Percentiles rank a stretch among this genome's conserved stretches.
phyloP scores from a whole-genome alignment of 1,284 basidiomycete species.

The Violaceomyces palustris region DNA sequence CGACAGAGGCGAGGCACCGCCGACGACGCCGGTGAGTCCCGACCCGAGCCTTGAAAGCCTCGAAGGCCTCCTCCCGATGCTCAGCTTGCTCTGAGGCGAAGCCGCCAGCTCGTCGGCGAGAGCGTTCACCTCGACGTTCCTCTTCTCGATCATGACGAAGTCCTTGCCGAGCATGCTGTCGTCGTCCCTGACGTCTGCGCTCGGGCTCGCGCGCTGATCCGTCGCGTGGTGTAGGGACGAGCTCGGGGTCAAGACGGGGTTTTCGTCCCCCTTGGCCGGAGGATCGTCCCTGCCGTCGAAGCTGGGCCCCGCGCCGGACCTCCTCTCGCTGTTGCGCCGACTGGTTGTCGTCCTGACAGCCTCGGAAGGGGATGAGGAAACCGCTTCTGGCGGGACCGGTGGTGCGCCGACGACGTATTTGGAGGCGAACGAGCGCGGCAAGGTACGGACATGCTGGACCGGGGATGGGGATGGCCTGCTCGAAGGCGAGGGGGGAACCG shows the following conservation, averaged over 20 bases:
- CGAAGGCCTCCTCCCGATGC: conserved; percentile 25
- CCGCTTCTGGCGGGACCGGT: too few relatives aligned
- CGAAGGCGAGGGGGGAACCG: conserved; percentile 2
- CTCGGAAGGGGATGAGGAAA: too few relatives aligned
- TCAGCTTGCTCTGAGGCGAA: conserved; percentile 15
- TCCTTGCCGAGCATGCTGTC: conserved; percentile 54
- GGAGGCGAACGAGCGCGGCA: conserved; percentile 23
- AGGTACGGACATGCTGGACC: too few relatives aligned
- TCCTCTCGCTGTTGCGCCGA: too few relatives aligned
- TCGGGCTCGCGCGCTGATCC: neutral
- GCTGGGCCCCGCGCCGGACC: too few relatives aligned
- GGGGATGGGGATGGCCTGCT: conserved; percentile 3
- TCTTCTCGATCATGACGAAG: conserved; percentile 61
- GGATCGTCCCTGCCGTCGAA: too few relatives aligned
- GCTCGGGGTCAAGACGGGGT: too few relatives aligned
- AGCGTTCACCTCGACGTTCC: conserved; percentile 60
- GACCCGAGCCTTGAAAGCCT: conserved; percentile 25
- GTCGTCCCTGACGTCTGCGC: conserved; percentile 7
- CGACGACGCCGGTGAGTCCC: neutral
- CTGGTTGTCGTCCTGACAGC: too few relatives aligned
- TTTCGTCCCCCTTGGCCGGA: too few relatives aligned
- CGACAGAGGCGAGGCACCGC: conserved; percentile 6
- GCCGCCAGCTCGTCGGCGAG: conserved; percentile 56
- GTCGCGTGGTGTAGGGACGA: too few relatives aligned
- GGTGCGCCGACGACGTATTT: conserved; percentile 29